These are phyloP conservation scores for Yamadazyma olivae DNA, from an alignment of 805 yeast genomes.

Conservation along the genomic window DNA sequence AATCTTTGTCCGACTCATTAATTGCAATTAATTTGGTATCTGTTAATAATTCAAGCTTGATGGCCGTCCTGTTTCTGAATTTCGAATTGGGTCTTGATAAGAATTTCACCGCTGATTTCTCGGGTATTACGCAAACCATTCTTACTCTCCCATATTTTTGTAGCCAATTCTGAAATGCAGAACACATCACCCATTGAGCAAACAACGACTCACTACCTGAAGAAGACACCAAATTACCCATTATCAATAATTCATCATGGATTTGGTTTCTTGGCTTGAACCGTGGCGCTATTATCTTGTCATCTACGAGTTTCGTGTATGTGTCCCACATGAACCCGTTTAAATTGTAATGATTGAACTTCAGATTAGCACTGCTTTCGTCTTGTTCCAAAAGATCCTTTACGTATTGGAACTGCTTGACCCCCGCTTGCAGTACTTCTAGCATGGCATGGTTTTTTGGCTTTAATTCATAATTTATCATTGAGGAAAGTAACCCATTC, in stretches of 20 bases:
- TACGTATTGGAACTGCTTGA: conserved; percentile 25
- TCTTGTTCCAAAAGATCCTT: conserved; percentile 19
- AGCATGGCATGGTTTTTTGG: conserved; percentile 66
- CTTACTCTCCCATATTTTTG: conserved; percentile 68
- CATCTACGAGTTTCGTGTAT: conserved; percentile 47
- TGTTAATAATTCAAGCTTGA: conserved; percentile 63
- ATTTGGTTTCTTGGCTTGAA: conserved; percentile 32
- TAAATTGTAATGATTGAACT: conserved; percentile 16
- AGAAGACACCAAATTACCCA: conserved; percentile 54
- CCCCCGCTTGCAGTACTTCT: conserved; percentile 43
- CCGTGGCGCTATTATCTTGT: conserved; percentile 36
- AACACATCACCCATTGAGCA: conserved; percentile 72
- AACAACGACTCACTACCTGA: conserved; percentile 63
- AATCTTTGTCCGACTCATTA: conserved; percentile 19
- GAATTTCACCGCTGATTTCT: conserved; percentile 49
- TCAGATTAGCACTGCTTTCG: conserved; percentile 22
- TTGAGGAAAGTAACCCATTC: conserved; percentile 56
- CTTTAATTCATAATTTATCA: conserved; percentile 54
- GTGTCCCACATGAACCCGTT: conserved; percentile 74
- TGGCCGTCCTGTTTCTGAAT: conserved; percentile 59
- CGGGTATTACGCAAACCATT: conserved; percentile 67
- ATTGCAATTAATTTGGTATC: conserved; percentile 56
- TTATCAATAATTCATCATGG: conserved; percentile 52
- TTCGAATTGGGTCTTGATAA: conserved; percentile 51
- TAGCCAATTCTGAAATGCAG: conserved; percentile 70